A percentile compares a stretch with the other conserved stretches of the same genome.
These are phyloP conservation scores for Zygosaccharomyces sapae DNA, from an alignment of 1,139 yeast genomes.

Conservation along the genomic window DNA sequence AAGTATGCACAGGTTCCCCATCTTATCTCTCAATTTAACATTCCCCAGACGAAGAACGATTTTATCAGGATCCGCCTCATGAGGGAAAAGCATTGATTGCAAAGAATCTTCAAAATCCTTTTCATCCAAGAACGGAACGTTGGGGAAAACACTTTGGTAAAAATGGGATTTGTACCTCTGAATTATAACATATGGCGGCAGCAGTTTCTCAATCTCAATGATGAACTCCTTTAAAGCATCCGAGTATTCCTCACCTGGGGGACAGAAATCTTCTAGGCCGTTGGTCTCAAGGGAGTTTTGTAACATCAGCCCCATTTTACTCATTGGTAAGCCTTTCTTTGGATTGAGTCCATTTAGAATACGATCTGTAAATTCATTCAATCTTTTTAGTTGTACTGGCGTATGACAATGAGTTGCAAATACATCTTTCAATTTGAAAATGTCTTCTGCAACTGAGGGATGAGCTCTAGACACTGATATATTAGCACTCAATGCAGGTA, in stretches of 20 bases:
- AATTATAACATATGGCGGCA: conserved; percentile 29
- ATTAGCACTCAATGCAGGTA: conserved; percentile 27
- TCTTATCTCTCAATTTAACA: conserved; percentile 27
- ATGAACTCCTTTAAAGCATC: conserved; percentile 23
- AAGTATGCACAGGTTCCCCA: conserved; percentile 28
- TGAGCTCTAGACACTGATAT: conserved; percentile 22
- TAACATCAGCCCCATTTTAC: conserved; percentile 26
- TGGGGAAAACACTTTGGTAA: conserved; percentile 28
- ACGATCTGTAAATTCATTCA: conserved; percentile 27
- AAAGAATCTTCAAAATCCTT: conserved; percentile 28
- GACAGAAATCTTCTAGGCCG: conserved; percentile 29
- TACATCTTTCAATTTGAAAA: conserved; percentile 22
- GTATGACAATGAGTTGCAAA: conserved; percentile 22
- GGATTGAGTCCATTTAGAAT: conserved; percentile 25
- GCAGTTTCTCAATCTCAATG: conserved; percentile 18
- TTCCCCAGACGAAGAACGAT: conserved; percentile 27
- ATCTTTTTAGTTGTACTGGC: conserved; percentile 20
- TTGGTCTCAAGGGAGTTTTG: conserved; percentile 16
- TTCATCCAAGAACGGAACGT: conserved; percentile 29
- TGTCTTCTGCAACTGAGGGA: conserved; percentile 20
- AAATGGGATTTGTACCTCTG: conserved; percentile 28
- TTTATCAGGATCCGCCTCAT: conserved; percentile 19
- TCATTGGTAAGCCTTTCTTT: conserved; percentile 24
- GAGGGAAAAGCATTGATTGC: conserved; percentile 18
- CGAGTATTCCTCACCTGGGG: conserved; percentile 26